Conservation (phyloP, 1,139 yeast species). For the Debaryomyces coudertii region DNA sequence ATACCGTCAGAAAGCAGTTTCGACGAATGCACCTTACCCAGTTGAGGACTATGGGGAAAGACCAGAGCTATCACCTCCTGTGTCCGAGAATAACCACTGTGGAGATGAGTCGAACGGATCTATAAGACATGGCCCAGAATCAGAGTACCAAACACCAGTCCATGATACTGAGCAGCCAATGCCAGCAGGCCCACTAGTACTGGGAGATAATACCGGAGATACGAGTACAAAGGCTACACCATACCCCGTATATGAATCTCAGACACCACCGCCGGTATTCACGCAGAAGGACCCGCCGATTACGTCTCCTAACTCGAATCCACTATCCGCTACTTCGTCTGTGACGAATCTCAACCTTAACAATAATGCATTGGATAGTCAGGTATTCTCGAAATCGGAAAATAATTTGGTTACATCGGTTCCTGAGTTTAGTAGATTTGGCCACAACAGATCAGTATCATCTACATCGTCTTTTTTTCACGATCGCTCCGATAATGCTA, state of each 20-base stretch:
- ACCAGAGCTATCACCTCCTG: background rate
- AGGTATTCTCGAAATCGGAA: conserved; percentile 32
- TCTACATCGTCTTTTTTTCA: conserved; percentile 44
- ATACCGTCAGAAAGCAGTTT: conserved; percentile 36
- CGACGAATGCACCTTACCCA: conserved; percentile 30
- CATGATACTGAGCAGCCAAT: background rate
- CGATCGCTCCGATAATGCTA: conserved; percentile 38
- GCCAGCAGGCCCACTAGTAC: background rate
- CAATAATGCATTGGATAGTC: conserved; percentile 10
- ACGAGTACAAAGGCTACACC: conserved; percentile 7
- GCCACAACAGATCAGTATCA: conserved; percentile 45
- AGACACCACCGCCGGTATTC: conserved; percentile 27
- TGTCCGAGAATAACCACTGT: conserved; percentile 1
- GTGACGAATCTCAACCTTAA: conserved; percentile 40
- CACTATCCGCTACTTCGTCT: conserved; percentile 43
- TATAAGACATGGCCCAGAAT: conserved; percentile 6
- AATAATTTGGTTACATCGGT: conserved; percentile 28
- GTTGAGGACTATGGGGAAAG: conserved; percentile 16
- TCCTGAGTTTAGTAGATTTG: conserved; percentile 18
- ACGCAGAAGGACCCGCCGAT: conserved; percentile 11
- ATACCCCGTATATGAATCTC: conserved; percentile 19
- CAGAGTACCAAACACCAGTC: conserved; percentile 2
- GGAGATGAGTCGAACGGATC: conserved; percentile 4
- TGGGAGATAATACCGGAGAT: background rate
- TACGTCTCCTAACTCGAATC: conserved; percentile 34